These are phyloP conservation scores for Paecilomyces dactylethromorphus DNA, from an alignment of 2,329 filamentous ascomycete species.

Conservation along the genomic window DNA sequence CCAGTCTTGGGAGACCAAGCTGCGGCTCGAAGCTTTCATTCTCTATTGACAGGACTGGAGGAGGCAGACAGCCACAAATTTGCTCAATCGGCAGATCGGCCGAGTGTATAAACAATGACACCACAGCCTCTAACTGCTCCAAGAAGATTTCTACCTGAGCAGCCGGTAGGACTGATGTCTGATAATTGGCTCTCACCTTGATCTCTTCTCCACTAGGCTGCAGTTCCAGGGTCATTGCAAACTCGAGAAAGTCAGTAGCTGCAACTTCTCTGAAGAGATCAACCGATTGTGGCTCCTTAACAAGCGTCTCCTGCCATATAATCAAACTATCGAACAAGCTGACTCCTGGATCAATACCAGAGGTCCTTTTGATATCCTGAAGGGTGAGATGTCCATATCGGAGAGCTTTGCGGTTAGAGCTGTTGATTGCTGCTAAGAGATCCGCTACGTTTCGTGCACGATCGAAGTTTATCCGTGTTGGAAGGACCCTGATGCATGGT, in stretches of 20 bases:
- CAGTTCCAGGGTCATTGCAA: constrained; percentile 67
- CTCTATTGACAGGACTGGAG: constrained; percentile 42
- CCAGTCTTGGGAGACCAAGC: constrained; percentile 39
- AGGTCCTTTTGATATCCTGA: constrained; percentile 60
- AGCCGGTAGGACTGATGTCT: constrained; percentile 47
- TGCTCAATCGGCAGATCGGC: constrained; percentile 26
- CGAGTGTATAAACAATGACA: constrained; percentile 35
- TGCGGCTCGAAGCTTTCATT: constrained; percentile 37
- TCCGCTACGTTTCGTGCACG: constrained; percentile 50
- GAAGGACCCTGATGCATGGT: constrained; percentile 71
- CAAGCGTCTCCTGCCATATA: constrained; percentile 73
- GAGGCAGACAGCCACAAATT: constrained; percentile 20
- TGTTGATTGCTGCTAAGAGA: constrained; percentile 58
- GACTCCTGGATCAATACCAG: constrained; percentile 45
- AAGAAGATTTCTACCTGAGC: constrained; percentile 52
- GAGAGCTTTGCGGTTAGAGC: constrained; percentile 59
- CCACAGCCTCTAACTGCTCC: constrained; percentile 55
- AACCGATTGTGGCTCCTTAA: constrained; percentile 22
- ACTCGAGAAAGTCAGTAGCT: constrained; percentile 68
- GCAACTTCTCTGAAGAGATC: constrained; percentile 49
- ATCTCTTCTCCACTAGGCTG: constrained; percentile 53
- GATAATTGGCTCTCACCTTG: constrained; percentile 49
- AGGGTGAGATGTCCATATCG: constrained; percentile 59
- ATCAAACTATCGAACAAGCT: constrained; percentile 71
- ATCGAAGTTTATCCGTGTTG: constrained; percentile 58